Evolutionary conservation across 2,329 filamentous ascomycete genomes (phyloP), one percentile per base, ranked within the genome.

Genomic region (Calycina herbarum): DNA sequence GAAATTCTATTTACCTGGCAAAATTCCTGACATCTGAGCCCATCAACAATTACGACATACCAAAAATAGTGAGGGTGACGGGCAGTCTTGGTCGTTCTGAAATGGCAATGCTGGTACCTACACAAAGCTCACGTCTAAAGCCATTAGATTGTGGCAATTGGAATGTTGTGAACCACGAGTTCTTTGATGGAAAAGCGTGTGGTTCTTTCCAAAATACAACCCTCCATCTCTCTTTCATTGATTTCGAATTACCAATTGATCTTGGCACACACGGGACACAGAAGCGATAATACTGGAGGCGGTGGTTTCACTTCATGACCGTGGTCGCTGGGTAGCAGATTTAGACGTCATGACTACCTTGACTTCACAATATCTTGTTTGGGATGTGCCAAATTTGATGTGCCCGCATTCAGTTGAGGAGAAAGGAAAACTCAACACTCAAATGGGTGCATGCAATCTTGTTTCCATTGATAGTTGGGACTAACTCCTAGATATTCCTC

Each of bases 401-500:
- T 35, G 33, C 10, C 33, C 33, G 7, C 33, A 35, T 35, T 11
- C 33, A 2, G 2, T 6, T 11, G 6, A 8, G 8, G 33, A 35
- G 10, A 35, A 35, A 2, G 10, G 10, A 35, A 8, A 35, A 8
- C 33, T 11, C 6, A 11, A 35, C 10, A 35, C 33, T 2, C 10
- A 35, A 8, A 35, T 35, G 10, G 6, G 2, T 6, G 33, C 7
- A 35, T 35, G 33, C 7, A 8, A 35, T 11, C 10, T 8, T 35
- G 10, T 8, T 11, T 8, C 33, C 10, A 57, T 68, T n/a, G 66
- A 68, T 24, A 59, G 27, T 24, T 66, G 64, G 66, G 35, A 64
- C 27, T 61, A 66, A 40, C 40, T 68, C 11, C 24, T 68, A 13
- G 62, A 64, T n/a, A 5, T 13, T 1, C 64, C 66, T 48, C 4